Evolutionary conservation across 345 rosid genomes (phyloP).

Genomic region (Triadica sebifera): DNA sequence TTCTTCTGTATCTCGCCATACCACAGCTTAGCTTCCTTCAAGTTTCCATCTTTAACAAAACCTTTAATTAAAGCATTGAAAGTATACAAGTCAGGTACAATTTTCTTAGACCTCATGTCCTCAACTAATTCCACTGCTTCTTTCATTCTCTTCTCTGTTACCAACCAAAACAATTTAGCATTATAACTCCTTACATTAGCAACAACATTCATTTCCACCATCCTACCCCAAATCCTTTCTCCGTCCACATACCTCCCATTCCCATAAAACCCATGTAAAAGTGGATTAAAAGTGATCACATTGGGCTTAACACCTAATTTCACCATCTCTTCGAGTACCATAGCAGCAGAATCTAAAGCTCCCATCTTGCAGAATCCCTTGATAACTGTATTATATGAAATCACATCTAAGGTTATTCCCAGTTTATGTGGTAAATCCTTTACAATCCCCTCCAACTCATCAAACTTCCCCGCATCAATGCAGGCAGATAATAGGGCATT

Average conservation of each 20-base stretch:
- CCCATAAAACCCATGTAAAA: slow-evolving; percentile 40
- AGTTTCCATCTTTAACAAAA: slow-evolving; percentile 40
- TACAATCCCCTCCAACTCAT: slow-evolving; percentile 45
- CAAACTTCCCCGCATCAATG: slow-evolving; percentile 34
- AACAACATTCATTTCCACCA: slow-evolving; percentile 42
- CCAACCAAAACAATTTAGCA: slow-evolving; percentile 51
- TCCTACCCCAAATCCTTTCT: slow-evolving; percentile 34
- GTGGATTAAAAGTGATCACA: slow-evolving; percentile 53
- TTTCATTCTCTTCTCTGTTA: slow-evolving; percentile 34
- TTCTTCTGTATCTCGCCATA: slow-evolving; percentile 42
- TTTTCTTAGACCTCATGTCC: slow-evolving; percentile 43
- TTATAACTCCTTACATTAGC: slow-evolving; percentile 61
- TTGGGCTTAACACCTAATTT: slow-evolving; percentile 49
- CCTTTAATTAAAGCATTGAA: slow-evolving; percentile 58
- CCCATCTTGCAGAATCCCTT: slow-evolving; percentile 62
- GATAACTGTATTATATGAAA: slow-evolving; percentile 53
- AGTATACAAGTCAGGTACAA: slow-evolving; percentile 47
- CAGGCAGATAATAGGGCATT: background rate
- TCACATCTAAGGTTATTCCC: slow-evolving; percentile 45
- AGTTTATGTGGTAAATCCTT: slow-evolving; percentile 46
- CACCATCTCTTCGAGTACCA: slow-evolving; percentile 55
- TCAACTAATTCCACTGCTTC: slow-evolving; percentile 44
- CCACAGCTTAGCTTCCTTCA: slow-evolving; percentile 56
- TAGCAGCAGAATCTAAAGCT: slow-evolving; percentile 43
- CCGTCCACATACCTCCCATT: slow-evolving; percentile 49